Conservation (phyloP, 129 eudicot species). For the Saussurea involucrata region DNA sequence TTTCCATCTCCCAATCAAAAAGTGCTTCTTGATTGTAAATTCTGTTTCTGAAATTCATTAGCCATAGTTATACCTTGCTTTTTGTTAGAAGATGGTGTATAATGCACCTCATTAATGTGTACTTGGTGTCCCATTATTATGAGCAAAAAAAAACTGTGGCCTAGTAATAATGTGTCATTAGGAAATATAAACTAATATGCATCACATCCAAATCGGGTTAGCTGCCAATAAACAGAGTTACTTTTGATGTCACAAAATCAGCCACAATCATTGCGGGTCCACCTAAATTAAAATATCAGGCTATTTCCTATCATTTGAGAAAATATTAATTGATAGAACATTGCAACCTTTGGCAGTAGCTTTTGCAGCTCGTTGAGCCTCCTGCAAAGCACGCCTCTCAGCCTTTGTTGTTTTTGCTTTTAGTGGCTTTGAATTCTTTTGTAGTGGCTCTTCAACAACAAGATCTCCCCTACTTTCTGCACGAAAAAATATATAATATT, state of each 20-base stretch:
- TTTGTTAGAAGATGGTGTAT: neutral
- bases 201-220: neutral
- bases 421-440: conserved; percentile 42
- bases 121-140: neutral
- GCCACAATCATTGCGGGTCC: neutral
- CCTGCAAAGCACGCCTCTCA: conserved; percentile 90
- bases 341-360: conserved; percentile 75
- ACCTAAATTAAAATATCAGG: neutral
- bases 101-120: no score
- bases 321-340: neutral
- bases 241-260: neutral
- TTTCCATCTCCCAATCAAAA: neutral
- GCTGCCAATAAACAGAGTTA: neutral
- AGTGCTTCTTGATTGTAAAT: neutral
- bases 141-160: neutral
- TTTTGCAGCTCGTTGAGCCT: conserved; percentile 94
- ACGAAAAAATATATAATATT: neutral
- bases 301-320: neutral
- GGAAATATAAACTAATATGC: neutral
- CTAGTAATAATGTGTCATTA: neutral
- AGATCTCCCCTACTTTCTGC: conserved; percentile 47
- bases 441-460: conserved; percentile 18
- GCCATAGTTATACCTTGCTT: neutral
- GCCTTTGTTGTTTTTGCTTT: conserved; percentile 86
- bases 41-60: neutral